These are phyloP conservation scores for Iberis amara DNA, from an alignment of 441 rosid genomes.

Conservation along the genomic window DNA sequence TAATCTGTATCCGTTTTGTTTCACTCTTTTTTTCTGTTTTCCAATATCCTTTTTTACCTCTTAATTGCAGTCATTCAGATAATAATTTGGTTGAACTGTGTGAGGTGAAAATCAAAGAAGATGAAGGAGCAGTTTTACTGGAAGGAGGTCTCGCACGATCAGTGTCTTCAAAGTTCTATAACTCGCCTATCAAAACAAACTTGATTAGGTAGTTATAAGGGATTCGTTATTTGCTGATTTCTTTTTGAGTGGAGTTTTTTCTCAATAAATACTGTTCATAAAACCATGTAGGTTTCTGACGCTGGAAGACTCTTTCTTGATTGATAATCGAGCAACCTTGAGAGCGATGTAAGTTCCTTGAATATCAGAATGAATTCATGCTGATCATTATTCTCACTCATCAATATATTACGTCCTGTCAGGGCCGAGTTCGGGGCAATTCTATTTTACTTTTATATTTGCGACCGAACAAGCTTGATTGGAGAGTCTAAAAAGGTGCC, in stretches of 20 bases:
- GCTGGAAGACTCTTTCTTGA: constrained; percentile 85
- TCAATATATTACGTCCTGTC: constrained; percentile 10
- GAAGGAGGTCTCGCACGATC: constrained; percentile 89
- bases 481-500: constrained; percentile 78
- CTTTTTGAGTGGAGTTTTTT: neutral
- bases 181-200: constrained; percentile 56
- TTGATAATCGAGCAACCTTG: constrained; percentile 78
- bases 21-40: neutral
- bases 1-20: neutral
- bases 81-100: constrained; percentile 72
- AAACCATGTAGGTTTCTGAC: constrained; percentile 62
- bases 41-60: too few relatives aligned
- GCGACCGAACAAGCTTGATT: constrained; percentile 74
- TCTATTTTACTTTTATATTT: constrained; percentile 65
- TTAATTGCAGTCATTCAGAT: constrained; percentile 79
- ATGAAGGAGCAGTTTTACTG: constrained; percentile 75
- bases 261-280: neutral
- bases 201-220: constrained; percentile 61
- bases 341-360: constrained; percentile 72
- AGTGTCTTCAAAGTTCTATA: constrained; percentile 56
- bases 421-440: constrained; percentile 89
- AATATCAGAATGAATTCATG: constrained; percentile 12
- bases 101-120: constrained; percentile 62
- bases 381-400: constrained; percentile 16
- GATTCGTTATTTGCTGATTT: too few relatives aligned